Base-by-base conservation (phyloP, 805 yeast genomes). In the Lipomyces sp. region DNA sequence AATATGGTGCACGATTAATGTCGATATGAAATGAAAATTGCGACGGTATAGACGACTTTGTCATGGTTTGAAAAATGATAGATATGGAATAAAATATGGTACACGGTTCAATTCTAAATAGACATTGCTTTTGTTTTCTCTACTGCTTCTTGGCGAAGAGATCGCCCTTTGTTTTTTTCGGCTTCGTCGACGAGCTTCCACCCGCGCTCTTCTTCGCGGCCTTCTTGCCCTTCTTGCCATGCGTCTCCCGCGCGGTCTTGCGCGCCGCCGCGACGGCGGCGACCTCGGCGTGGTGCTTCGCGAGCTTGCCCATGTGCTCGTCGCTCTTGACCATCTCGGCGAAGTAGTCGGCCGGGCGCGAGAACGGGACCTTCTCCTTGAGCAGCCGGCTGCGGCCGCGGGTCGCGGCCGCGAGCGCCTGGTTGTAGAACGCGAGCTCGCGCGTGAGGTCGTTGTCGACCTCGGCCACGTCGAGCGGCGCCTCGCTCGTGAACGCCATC, bases 321-420 rank as follows among this genome's bases (percentile, higher is more conserved):
- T 93, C 98, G 47, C 90, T 83, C 74, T 93, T 93, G 53, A 89
- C 86, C 98, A 93, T 93, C 71, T 93, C 98, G 18, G 98, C 99
- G 72, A 93, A 93, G 69, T 87, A 93, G 68, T 93, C 98, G 63
- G 80, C 73, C 33, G 99, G 99, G 69, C 98, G 81, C 26, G 95
- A 76, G 68, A 93, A 93, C 53, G 96, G 88, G 29, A 91, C 81
- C 59, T 86, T 76, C 63, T 81, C 81, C 43, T 59, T 59, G 49
- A 81, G 71, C 37, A 86, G 73, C 47, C 79, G 78, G 41, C 75
- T 68, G 64, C 91, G 82, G 23, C 86, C 96, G 60, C 77, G 79
- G 45, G 76, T 70, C 26, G 86, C 93, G 3, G 97, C 95, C 45
- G 80, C 84, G 50, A 93, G 77, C 5, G 95, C 95, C 73, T 93